phyloP scores from a whole-genome alignment of 108 stramenopile species.

The Skeletonema grethae region DNA sequence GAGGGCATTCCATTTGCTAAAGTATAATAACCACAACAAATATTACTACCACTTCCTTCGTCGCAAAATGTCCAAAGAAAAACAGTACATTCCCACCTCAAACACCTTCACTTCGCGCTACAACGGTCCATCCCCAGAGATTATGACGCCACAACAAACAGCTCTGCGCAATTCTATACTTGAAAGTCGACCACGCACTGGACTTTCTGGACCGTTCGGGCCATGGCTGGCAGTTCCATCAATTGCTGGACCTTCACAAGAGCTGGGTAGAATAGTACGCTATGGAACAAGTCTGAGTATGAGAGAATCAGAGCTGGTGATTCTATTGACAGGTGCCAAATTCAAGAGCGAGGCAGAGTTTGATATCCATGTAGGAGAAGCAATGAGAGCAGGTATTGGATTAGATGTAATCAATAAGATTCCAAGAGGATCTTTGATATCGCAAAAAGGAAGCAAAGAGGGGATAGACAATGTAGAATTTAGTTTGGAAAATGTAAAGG shows the following conservation, averaged over 20 bases:
- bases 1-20: background rate
- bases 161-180: constrained; percentile 65
- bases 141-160: constrained; percentile 62
- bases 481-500: constrained; percentile 46
- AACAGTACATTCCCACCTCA: constrained; percentile 31
- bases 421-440: constrained; percentile 54
- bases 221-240: constrained; percentile 78
- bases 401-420: constrained; percentile 63
- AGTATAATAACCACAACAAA: background rate
- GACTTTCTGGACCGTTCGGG: constrained; percentile 83
- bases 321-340: constrained; percentile 77
- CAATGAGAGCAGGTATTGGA: constrained; percentile 61
- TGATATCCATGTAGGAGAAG: constrained; percentile 79
- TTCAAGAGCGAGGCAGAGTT: constrained; percentile 68
- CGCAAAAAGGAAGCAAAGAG: background rate
- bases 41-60: background rate
- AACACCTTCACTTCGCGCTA: constrained; percentile 57
- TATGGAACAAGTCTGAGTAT: constrained; percentile 66
- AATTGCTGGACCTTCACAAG: constrained; percentile 70
- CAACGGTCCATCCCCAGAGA: constrained; percentile 56
- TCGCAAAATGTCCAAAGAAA: background rate
- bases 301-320: constrained; percentile 78
- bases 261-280: constrained; percentile 64
- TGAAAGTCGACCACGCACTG: constrained; percentile 66
- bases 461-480: constrained; percentile 42